Base-by-base conservation (phyloP, 1,284 basidiomycete species). In the Naganishia sp. region DNA sequence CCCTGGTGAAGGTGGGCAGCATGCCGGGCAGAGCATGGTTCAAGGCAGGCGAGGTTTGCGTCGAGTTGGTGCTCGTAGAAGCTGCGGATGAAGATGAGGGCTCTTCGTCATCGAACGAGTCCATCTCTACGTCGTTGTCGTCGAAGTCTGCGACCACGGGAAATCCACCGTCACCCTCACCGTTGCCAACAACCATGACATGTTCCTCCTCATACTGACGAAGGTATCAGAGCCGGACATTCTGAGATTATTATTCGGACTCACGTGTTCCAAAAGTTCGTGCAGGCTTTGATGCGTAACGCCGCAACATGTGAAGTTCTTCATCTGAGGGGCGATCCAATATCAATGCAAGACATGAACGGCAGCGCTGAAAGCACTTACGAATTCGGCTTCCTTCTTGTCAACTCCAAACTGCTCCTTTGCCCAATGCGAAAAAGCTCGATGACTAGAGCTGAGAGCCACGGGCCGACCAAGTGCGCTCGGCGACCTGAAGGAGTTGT, bases 61-160 rank as follows among this genome's bases (percentile, higher is more conserved):
- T 62, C 2, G 67, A 66, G 28, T 61, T 66, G n/a, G 67, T 57
- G 35, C 43, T 56, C 11, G 58, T 66, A 15, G 52, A 55, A 9
- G 51, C 45, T 1, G 46, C 63, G 39, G 67, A 68, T 18, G 63
- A 66, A 10, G 67, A 61, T 1, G 67, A 68, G 13, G 64, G 64
- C 17, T 57, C 57, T 25, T 64, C 67, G 41, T 69, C 61, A 42
- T 69, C 68, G 21, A 67, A 63, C 2, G 53, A 62, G 25, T 69
- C 68, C 68, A 69, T 69, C 17, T 69, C 68, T 17, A 69, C 68
- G 41, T 69, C 68, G 31, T 63, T 47, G n/a, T 69, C 65, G 21
- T 63, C 67, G 32, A 63, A 53, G 61, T 55, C 61, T 1, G 57
- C 57, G 13, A 60, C 65, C 11, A 61, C 58, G 11, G 65, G 57